Evolutionary conservation across 345 rosid species (phyloP).

Genomic region (Erysimum cheiranthoides): DNA sequence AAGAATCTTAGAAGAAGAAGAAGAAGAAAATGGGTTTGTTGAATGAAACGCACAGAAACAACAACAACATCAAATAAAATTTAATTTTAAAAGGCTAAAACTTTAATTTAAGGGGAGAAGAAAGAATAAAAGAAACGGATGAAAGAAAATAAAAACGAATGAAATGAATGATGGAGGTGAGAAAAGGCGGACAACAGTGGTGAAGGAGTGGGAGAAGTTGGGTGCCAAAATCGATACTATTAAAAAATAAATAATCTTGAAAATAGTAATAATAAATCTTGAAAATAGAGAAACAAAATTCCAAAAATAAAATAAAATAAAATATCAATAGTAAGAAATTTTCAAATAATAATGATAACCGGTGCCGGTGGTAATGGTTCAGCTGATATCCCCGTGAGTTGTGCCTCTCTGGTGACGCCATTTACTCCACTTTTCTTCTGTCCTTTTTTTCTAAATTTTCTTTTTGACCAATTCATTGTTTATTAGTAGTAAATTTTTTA

Average conservation of each 20-base stretch:
- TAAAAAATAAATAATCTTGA: neutral
- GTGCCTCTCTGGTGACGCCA: constrained; percentile 41
- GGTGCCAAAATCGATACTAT: constrained; percentile 29
- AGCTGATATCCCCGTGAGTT: constrained; percentile 26
- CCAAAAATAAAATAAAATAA: neutral
- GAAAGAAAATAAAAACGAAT: constrained; percentile 22
- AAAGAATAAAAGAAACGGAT: constrained; percentile 11
- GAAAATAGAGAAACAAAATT: constrained; percentile 3
- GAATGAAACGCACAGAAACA: constrained; percentile 22
- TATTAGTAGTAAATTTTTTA: neutral
- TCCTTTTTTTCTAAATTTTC: neutral
- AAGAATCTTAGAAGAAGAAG: constrained; percentile 38
- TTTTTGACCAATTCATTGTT: constrained; percentile 1
- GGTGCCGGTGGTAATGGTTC: constrained; percentile 39
- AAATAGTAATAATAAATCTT: too few relatives aligned
- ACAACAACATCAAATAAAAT: constrained; percentile 14
- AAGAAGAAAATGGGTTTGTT: constrained; percentile 21
- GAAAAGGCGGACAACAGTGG: constrained; percentile 30
- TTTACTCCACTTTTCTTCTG: constrained; percentile 12
- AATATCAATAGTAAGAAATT: neutral
- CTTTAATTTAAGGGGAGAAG: neutral
- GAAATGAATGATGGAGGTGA: constrained; percentile 31
- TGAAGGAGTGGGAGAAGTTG: constrained; percentile 43
- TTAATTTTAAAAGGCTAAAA: constrained; percentile 7
- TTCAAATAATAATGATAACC: constrained; percentile 11